Evolutionary conservation across 2,329 filamentous ascomycete genomes (phyloP), one percentile per base, ranked within the genome.

Genomic region (Ceratocystis destructans): DNA sequence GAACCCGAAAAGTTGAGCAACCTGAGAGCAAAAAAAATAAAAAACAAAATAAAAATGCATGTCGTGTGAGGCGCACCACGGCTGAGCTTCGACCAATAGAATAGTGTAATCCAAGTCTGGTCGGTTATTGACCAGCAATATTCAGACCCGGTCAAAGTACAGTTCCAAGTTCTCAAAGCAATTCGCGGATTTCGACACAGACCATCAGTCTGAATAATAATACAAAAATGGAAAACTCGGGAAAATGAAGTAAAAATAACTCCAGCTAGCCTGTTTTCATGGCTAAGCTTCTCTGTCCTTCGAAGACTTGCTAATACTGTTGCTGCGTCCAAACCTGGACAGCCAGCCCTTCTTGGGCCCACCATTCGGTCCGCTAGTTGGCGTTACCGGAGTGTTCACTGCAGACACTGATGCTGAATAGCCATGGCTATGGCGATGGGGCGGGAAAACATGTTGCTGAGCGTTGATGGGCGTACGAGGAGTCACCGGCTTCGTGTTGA

Each of bases 301-400:
- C 4, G 53, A 37, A 31, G 41, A 57, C 66, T 68, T 66, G 10
- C 31, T 62, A 25, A 66, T 44, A 41, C 67, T 68, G 53, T 66
- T 68, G 45, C 67, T 68, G 25, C 67, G 64, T 25, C 67, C 67
- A 59, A 68, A 68, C 20, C 64, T 57, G 15, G 67, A 59, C 61
- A 68, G 41, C 67, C 67, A 68, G 17, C 64, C 62, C 55, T 66
- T 66, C 33, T 66, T 68, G 12, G 67, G 62, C 3, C 59, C 31
- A 20, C 63, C 63, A 20, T 65, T 65, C 2, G 67, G 66, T 1
- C 64, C 57, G 15, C 61, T 31, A 17, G 57, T 62, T 3, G 64
- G 45, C 7, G 64, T 64, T 22, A 64, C 33, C n/a, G 65, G 62
- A 22, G 59, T 63, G 20, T 55, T 61, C 12, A 65, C 67, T 15